Conservation (phyloP, 73 alveolate species). For the Tetrahymena elliotti region DNA sequence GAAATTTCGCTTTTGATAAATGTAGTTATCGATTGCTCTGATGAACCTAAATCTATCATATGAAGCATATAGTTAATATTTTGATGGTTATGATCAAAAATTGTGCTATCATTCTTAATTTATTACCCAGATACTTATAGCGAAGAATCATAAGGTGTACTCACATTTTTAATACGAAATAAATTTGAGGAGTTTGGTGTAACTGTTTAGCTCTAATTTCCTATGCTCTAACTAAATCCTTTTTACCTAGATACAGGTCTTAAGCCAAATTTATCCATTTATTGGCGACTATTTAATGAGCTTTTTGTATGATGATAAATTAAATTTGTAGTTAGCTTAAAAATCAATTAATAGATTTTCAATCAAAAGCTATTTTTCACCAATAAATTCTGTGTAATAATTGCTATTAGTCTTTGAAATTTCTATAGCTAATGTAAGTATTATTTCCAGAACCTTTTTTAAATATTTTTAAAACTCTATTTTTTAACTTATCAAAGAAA, state of each 20-base stretch:
- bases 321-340: background rate
- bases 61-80: background rate
- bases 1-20: background rate
- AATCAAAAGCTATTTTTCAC: background rate
- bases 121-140: background rate
- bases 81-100: background rate
- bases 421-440: background rate
- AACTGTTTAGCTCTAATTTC: background rate
- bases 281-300: background rate
- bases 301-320: background rate
- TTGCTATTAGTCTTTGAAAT: background rate
- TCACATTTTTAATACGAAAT: background rate
- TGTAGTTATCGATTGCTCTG: background rate
- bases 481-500: no score
- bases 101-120: background rate
- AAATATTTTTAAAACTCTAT: no score
- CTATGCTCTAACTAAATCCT: background rate
- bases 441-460: background rate
- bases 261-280: background rate
- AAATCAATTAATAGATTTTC: background rate
- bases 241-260: background rate
- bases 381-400: background rate
- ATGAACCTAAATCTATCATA: background rate
- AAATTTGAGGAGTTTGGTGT: background rate
- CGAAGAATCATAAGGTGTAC: background rate